Percentiles rank a stretch among this genome's conserved stretches.
Evolutionary conservation across 75 land plant genomes (phyloP).

Genomic region (Adiantum capillusveneris): DNA sequence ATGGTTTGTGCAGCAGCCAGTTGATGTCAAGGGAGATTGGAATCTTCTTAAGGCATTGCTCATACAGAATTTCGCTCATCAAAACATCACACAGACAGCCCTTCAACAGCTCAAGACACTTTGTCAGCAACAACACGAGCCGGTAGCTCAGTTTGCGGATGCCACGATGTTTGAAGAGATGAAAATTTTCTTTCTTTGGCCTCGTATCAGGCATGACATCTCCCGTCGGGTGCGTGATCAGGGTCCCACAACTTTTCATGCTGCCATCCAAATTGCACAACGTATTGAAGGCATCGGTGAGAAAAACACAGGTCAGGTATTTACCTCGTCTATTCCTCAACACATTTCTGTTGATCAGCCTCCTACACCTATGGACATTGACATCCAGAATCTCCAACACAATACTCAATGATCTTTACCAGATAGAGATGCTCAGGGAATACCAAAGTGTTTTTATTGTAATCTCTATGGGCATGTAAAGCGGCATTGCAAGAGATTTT

Average conservation of each 20-base stretch:
- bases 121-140: background rate
- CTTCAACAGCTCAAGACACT: background rate
- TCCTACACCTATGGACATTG: too few species aligned
- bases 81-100: constrained; percentile 1
- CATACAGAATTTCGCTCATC: too few species aligned
- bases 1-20: background rate
- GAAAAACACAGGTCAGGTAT: background rate
- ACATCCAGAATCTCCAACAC: constrained; percentile 1
- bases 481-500: too few species aligned
- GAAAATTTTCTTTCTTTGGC: too few species aligned
- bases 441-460: constrained; percentile 1
- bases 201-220: too few species aligned
- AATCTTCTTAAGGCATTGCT: constrained; percentile 1
- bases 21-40: background rate
- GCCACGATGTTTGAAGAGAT: too few species aligned
- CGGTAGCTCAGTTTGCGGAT: background rate
- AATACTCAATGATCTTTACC: background rate
- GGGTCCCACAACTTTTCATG: constrained; percentile 1
- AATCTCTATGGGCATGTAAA: too few species aligned
- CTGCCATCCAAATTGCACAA: too few species aligned
- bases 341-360: too few species aligned
- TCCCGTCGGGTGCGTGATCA: too few species aligned
- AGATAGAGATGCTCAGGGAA: too few species aligned
- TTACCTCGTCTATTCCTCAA: background rate
- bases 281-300: background rate